phyloP scores from a whole-genome alignment of 495 filamentous ascomycete genomes.

The Penicillium lividum region DNA sequence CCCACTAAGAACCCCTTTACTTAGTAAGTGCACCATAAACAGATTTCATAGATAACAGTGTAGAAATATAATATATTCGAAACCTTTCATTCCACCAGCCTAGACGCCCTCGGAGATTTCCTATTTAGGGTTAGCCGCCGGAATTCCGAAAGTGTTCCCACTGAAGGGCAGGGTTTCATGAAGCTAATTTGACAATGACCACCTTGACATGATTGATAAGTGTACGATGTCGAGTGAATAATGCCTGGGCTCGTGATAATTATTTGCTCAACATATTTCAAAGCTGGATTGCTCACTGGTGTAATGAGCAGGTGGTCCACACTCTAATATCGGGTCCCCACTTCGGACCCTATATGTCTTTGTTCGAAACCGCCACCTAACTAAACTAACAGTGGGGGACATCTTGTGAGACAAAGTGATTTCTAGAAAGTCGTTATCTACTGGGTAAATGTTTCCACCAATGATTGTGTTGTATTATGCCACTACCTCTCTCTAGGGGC shows the following conservation, averaged over 20 bases:
- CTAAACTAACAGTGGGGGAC: not conserved
- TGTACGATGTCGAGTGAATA: not conserved
- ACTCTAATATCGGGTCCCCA: not conserved
- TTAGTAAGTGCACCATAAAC: no score
- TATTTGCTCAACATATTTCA: not conserved
- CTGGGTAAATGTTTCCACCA: not conserved
- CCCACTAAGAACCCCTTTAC: no score
- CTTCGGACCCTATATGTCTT: constrained; percentile 10
- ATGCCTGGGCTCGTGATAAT: not conserved
- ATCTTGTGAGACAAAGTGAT: not conserved
- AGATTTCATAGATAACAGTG: no score
- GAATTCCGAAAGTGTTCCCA: not conserved
- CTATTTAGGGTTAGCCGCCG: not conserved
- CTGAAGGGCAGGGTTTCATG: not conserved
- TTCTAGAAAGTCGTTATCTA: not conserved
- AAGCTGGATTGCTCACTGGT: not conserved
- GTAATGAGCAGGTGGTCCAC: not conserved
- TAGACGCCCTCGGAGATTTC: not conserved
- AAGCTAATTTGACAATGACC: not conserved
- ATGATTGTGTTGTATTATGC: not conserved
- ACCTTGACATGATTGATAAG: not conserved
- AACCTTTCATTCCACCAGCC: not conserved
- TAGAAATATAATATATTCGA: no score
- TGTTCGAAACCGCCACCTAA: constrained; percentile 12
- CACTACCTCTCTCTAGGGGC: not conserved